Evolutionary conservation across 768 basidiomycete species (phyloP).

Genomic region (Lactarius akahatsu): DNA sequence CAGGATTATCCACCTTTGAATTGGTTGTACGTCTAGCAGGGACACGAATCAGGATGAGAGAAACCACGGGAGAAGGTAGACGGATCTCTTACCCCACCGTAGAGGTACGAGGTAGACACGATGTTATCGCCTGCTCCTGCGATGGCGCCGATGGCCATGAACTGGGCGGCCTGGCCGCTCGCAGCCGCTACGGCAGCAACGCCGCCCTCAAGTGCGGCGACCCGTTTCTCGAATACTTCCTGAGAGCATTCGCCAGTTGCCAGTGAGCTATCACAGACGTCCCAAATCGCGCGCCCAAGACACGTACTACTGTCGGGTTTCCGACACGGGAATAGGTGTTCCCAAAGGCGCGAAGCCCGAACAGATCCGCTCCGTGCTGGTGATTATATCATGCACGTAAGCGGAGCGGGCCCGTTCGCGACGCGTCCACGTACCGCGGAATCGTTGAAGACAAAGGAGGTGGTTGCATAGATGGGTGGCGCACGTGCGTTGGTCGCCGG

Average conservation of each 20-base stretch:
- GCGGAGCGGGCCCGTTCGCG: neutral
- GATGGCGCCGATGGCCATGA: conserved; percentile 48
- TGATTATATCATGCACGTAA: neutral
- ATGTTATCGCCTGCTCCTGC: conserved; percentile 74
- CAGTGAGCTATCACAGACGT: neutral
- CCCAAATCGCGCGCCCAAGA: neutral
- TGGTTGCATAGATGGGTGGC: conserved; percentile 73
- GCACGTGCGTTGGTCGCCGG: conserved; percentile 69
- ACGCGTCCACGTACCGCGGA: conserved; percentile 47
- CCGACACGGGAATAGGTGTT: conserved; percentile 68
- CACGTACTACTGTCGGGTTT: conserved; percentile 62
- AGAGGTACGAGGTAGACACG: conserved; percentile 64
- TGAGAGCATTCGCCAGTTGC: conserved; percentile 30
- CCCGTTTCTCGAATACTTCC: conserved; percentile 79
- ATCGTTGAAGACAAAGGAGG: conserved; percentile 72
- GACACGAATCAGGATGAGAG: neutral
- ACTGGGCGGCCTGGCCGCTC: conserved; percentile 77
- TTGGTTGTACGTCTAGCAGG: conserved; percentile 62
- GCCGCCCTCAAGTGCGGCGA: conserved; percentile 80
- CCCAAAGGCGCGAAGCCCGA: conserved; percentile 58
- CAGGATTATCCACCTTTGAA: conserved; percentile 50
- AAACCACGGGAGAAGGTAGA: neutral
- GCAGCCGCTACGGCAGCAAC: conserved; percentile 70
- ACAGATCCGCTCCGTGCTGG: conserved; percentile 72
- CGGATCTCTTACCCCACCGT: conserved; percentile 56